These are phyloP conservation scores for Neocucurbitaria cava DNA, from an alignment of 2,329 filamentous ascomycete species.

Conservation along the genomic window DNA sequence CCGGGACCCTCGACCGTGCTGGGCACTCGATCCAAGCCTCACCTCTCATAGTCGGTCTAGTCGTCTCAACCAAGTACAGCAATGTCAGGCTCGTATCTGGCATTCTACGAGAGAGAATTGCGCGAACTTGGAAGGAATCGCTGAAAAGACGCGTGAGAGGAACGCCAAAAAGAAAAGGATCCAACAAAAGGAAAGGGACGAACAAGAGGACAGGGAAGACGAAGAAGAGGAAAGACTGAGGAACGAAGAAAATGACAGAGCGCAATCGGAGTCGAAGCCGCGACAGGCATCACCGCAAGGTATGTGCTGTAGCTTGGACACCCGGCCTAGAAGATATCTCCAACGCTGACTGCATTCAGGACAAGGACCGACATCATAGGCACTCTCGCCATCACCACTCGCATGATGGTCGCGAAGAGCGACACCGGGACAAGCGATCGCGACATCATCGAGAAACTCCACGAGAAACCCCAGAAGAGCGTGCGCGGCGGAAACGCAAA, in stretches of 20 bases:
- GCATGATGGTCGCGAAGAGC: conserved; percentile 55
- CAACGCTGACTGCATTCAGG: conserved; percentile 9
- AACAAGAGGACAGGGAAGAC: too few species aligned
- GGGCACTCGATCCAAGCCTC: background rate
- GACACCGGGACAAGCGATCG: conserved; percentile 70
- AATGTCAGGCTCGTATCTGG: conserved; percentile 68
- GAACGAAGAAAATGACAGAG: conserved; percentile 56
- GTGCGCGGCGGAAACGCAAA: conserved; percentile 43
- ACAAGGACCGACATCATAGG: conserved; percentile 51
- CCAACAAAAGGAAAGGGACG: too few species aligned
- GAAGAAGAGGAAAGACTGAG: conserved; percentile 71
- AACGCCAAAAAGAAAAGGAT: too few species aligned
- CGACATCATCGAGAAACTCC: conserved; percentile 58
- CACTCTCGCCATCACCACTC: conserved; percentile 55
- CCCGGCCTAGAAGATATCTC: too few species aligned
- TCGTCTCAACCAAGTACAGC: conserved; percentile 11
- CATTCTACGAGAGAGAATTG: conserved; percentile 80
- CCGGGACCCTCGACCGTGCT: conserved; percentile 16
- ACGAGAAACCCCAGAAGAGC: conserved; percentile 47
- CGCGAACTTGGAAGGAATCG: too few species aligned
- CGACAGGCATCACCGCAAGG: conserved; percentile 41
- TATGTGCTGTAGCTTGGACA: conserved; percentile 8
- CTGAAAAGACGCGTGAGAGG: too few species aligned
- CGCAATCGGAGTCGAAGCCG: conserved; percentile 54
- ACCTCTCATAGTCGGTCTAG: background rate